A percentile compares a stretch with the other conserved stretches of the same genome.
Evolutionary conservation across 2,329 filamentous ascomycete genomes (phyloP).

Genomic region (Blastomyces emzantsi): DNA sequence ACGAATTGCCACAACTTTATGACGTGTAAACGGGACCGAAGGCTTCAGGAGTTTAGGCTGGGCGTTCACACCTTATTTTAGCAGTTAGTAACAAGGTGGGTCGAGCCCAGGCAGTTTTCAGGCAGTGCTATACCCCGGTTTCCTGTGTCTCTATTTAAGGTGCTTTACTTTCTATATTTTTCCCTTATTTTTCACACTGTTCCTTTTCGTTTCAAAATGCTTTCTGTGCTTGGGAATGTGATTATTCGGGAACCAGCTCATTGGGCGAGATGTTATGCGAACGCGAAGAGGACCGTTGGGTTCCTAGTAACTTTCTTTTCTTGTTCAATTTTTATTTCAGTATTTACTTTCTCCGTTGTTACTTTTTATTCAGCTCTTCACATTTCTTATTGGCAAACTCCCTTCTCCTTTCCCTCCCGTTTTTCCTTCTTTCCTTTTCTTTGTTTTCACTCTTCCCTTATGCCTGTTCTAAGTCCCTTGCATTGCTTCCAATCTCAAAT

Average conservation of each 20-base stretch:
- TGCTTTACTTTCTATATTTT: conserved; percentile 17
- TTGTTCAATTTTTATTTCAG: conserved; percentile 18
- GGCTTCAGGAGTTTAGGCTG: conserved; percentile 17
- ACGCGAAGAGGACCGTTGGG: neutral
- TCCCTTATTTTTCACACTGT: conserved; percentile 9
- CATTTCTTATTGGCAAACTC: neutral
- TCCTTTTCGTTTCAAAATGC: conserved; percentile 1
- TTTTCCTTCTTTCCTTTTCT: conserved; percentile 1
- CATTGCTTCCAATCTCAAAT: neutral
- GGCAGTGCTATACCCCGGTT: conserved; percentile 16
- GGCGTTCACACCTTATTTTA: conserved; percentile 14
- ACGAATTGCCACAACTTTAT: conserved; percentile 8
- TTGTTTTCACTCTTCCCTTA: neutral
- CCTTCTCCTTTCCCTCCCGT: neutral
- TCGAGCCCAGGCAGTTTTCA: conserved; percentile 11
- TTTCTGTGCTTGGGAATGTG: conserved; percentile 7
- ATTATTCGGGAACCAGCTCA: conserved; percentile 8
- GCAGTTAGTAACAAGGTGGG: conserved; percentile 7
- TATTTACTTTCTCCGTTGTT: conserved; percentile 14
- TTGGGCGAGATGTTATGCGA: conserved; percentile 1
- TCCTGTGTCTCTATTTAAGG: conserved; percentile 21
- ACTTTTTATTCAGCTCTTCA: neutral
- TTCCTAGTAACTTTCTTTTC: conserved; percentile 4
- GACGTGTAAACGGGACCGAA: conserved; percentile 15
- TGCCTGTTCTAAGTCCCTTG: neutral